Conservation (phyloP, 2,329 filamentous ascomycete genomes). For the Colletotrichum phormii region DNA sequence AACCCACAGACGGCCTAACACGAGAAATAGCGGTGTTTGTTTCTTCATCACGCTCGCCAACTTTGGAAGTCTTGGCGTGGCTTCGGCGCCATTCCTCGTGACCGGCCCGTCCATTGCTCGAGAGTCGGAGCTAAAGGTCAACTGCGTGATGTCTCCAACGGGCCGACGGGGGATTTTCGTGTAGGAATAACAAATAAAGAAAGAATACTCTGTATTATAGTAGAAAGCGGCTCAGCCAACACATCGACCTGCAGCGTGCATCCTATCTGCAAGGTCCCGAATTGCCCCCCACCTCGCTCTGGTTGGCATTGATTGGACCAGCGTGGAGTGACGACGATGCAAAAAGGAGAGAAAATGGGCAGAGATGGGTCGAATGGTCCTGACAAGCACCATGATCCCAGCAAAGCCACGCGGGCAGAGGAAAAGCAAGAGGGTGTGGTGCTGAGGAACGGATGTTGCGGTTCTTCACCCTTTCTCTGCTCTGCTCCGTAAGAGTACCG, state of each 20-base stretch:
- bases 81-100: not conserved
- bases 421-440: not conserved
- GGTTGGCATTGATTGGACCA: slow-evolving; percentile 12
- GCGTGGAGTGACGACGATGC: not conserved
- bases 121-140: not conserved
- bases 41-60: not conserved
- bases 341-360: not conserved
- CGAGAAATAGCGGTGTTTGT: not conserved
- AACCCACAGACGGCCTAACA: not conserved
- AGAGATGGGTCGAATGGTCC: not conserved
- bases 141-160: not conserved
- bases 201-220: too few species aligned
- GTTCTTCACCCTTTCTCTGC: not conserved
- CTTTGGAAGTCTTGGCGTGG: not conserved
- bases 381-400: slow-evolving; percentile 28
- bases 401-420: slow-evolving; percentile 28
- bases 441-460: not conserved
- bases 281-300: not conserved
- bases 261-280: slow-evolving; percentile 3
- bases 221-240: not conserved
- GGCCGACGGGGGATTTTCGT: not conserved
- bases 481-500: too few species aligned
- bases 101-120: not conserved
- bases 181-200: not conserved
- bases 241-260: not conserved